These are phyloP conservation scores for Diaporthe helianthi DNA, from an alignment of 2,329 filamentous ascomycete genomes.

Conservation along the genomic window DNA sequence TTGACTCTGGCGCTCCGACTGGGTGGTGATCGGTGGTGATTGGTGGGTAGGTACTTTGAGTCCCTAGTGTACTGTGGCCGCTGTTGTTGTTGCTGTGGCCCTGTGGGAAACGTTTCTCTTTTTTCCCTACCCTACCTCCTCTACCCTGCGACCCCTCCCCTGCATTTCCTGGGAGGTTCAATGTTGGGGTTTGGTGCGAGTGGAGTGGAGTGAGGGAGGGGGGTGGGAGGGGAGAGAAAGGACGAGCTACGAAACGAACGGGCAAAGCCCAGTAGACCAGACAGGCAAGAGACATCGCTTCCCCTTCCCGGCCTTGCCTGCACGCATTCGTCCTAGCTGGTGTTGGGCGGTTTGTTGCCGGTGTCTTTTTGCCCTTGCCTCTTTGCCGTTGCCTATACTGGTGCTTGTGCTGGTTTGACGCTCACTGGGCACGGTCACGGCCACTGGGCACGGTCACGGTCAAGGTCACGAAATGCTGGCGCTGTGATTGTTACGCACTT, in stretches of 20 bases:
- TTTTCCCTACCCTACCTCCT: background rate
- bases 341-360: background rate
- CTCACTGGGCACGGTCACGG: background rate
- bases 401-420: background rate
- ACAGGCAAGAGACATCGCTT: slow-evolving; percentile 17
- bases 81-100: background rate
- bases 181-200: slow-evolving; percentile 2
- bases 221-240: too few species aligned
- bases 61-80: background rate
- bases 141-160: slow-evolving; percentile 15
- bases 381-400: background rate
- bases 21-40: slow-evolving; percentile 14
- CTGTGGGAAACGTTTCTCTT: too few species aligned
- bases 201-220: slow-evolving; percentile 12
- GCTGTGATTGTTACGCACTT: background rate
- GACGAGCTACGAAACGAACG: slow-evolving; percentile 25
- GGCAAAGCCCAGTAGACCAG: slow-evolving; percentile 19
- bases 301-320: slow-evolving; percentile 14
- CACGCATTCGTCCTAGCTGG: slow-evolving; percentile 4
- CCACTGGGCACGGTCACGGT: too few species aligned
- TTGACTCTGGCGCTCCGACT: slow-evolving; percentile 17
- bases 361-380: background rate
- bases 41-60: too few species aligned
- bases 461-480: background rate
- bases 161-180: slow-evolving; percentile 2